Evolutionary conservation across 495 filamentous ascomycete genomes (phyloP), one percentile per base, ranked within the genome.

Genomic region (Hyphodiscus hymeniophilus): DNA sequence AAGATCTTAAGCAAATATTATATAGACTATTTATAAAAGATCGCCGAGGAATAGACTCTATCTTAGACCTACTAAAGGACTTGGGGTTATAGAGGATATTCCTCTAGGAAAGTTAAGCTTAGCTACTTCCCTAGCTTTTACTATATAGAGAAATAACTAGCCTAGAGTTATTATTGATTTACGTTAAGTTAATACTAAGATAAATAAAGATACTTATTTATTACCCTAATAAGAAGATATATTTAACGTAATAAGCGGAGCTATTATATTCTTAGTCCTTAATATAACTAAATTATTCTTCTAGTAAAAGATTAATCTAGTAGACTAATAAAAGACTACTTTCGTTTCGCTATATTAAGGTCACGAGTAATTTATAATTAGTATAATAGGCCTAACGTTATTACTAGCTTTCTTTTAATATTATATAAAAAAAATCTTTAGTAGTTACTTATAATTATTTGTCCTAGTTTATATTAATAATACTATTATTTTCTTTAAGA

Each of bases 281-380:
- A 45, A 57, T 17, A 33, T 57, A 11, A 40, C 24, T 11, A 57
- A 57, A 15, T 32, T 39, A 7, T 53, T 49, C 22, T 57, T 45
- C 31, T 23, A 57, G 13, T 28, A 57, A 38, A 4, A 3, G 0
- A 45, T 57, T 10, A 16, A 15, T 1, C 10, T 6, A 3, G 17
- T 46, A 24, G 50, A 57, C 15, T 0, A 32, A 20, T 57, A 30
- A 35, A 57, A 57, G 20, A 46, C 31, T 0, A 20, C 35, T 0
- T 57, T 54, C 38, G 45, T 53, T 1, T 53, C 42, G 1, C 16
- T 33, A 10, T 38, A 58, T 22, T 16, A 49, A 6, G 47, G 55
- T 3, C 26, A 41, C 18, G 51, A 58, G 38, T 22, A 47, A 30
- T 30, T 58, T 8, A 50, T n/a, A 15, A 42, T 58, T 18, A 43